These are phyloP conservation scores for Lecanosticta acicola DNA, from an alignment of 2,329 filamentous ascomycete genomes.

Conservation along the genomic window DNA sequence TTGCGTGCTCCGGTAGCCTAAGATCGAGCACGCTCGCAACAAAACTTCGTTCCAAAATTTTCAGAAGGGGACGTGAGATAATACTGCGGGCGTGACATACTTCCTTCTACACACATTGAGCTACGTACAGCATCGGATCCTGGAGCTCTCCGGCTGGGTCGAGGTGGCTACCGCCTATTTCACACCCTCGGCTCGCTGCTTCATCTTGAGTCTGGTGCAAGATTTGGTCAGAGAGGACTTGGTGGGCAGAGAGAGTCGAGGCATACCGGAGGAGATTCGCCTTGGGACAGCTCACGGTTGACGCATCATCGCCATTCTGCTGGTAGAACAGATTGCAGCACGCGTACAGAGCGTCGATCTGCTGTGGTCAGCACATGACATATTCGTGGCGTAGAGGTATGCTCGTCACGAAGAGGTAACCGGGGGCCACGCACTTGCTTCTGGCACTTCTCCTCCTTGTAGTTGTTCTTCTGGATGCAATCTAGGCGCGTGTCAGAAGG, in stretches of 20 bases:
- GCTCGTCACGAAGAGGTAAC: not conserved
- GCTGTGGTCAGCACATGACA: conserved; percentile 27
- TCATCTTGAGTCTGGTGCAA: conserved; percentile 64
- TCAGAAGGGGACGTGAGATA: conserved; percentile 40
- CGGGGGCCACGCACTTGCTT: conserved; percentile 37
- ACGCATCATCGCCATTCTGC: conserved; percentile 68
- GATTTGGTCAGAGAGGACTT: too few species aligned
- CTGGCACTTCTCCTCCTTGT: conserved; percentile 79
- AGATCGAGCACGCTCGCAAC: conserved; percentile 56
- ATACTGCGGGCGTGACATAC: conserved; percentile 38
- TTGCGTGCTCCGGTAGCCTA: conserved; percentile 98
- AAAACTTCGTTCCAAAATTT: conserved; percentile 49
- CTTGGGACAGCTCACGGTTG: conserved; percentile 79
- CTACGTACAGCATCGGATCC: conserved; percentile 1
- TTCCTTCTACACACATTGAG: conserved; percentile 1
- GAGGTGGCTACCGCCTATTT: too few species aligned
- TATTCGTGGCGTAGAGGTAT: not conserved
- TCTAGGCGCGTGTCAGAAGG: conserved; percentile 13
- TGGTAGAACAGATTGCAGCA: conserved; percentile 90
- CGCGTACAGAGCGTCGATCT: conserved; percentile 82
- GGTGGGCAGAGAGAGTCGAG: not conserved
- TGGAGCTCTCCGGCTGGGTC: not conserved
- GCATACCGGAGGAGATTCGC: conserved; percentile 60
- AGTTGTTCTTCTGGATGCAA: conserved; percentile 78
- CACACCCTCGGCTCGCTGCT: conserved; percentile 57